phyloP scores from a whole-genome alignment of 2,329 filamentous ascomycete genomes.

The Dactylellina leptospora region DNA sequence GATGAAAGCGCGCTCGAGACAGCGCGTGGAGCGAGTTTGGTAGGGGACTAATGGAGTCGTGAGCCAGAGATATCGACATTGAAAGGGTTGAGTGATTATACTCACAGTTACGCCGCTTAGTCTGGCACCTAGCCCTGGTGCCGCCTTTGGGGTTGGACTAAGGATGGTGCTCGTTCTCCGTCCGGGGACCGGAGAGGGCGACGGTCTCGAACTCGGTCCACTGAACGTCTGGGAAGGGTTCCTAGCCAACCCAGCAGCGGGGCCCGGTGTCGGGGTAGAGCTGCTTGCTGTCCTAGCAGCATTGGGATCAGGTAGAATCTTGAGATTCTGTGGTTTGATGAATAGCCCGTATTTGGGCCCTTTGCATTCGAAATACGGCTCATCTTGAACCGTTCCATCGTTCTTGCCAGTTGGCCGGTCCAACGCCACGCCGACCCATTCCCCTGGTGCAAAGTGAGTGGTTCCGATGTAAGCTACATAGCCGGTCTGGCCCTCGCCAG shows the following conservation, averaged over 20 bases:
- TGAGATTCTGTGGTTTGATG: constrained; percentile 75
- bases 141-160: constrained; percentile 39
- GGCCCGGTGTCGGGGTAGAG: constrained; percentile 55
- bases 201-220: constrained; percentile 56
- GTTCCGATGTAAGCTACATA: constrained; percentile 82
- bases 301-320: constrained; percentile 41
- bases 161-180: constrained; percentile 41
- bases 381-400: constrained; percentile 86
- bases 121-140: constrained; percentile 28
- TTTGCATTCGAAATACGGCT: constrained; percentile 85
- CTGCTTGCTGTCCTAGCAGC: constrained; percentile 38
- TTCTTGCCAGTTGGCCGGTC: constrained; percentile 87
- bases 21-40: constrained; percentile 39
- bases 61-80: neutral
- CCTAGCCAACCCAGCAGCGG: constrained; percentile 58
- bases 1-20: constrained; percentile 46
- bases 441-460: constrained; percentile 80
- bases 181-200: constrained; percentile 37
- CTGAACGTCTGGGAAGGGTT: constrained; percentile 56
- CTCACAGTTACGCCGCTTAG: constrained; percentile 34
- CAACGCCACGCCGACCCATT: constrained; percentile 91
- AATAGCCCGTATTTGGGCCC: constrained; percentile 82
- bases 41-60: constrained; percentile 36
- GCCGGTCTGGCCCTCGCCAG: constrained; percentile 79
- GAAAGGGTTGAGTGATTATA: neutral